Conservation (phyloP, 2,329 filamentous ascomycete genomes). For the Fusarium azukiicola region DNA sequence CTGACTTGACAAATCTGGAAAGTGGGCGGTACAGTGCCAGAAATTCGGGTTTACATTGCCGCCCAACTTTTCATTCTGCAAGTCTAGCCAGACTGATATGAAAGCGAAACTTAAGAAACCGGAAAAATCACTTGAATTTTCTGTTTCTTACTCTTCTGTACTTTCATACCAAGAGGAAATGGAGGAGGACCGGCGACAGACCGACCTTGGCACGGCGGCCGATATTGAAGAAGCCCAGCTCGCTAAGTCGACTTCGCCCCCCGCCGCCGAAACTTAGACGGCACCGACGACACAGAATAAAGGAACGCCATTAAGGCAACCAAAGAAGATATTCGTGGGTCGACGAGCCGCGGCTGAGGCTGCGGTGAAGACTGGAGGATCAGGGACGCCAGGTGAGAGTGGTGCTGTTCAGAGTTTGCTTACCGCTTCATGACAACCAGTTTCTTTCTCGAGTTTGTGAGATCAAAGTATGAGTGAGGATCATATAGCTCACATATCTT, state of each 20-base stretch:
- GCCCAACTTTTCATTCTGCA: constrained; percentile 45
- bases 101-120: background rate
- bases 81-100: constrained; percentile 8
- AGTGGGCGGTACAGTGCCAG: constrained; percentile 51
- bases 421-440: constrained; percentile 6
- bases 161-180: constrained; percentile 65
- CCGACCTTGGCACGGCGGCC: constrained; percentile 85
- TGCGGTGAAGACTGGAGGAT: constrained; percentile 67
- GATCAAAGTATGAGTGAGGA: constrained; percentile 24
- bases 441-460: too few relatives aligned
- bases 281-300: constrained; percentile 55
- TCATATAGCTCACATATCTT: constrained; percentile 36
- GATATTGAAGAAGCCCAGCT: constrained; percentile 77
- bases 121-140: background rate
- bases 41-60: constrained; percentile 42
- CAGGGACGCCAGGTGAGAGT: constrained; percentile 52
- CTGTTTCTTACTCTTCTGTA: background rate
- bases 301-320: constrained; percentile 81
- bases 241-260: constrained; percentile 55
- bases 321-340: constrained; percentile 96
- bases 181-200: constrained; percentile 87
- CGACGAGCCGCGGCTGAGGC: constrained; percentile 86
- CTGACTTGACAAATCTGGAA: constrained; percentile 31
- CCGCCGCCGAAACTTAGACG: constrained; percentile 42
- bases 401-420: constrained; percentile 74